A percentile compares a stretch with the other conserved stretches of the same genome.
Conservation (phyloP, 495 filamentous ascomycete genomes). For the Lepidopterella palustris region DNA sequence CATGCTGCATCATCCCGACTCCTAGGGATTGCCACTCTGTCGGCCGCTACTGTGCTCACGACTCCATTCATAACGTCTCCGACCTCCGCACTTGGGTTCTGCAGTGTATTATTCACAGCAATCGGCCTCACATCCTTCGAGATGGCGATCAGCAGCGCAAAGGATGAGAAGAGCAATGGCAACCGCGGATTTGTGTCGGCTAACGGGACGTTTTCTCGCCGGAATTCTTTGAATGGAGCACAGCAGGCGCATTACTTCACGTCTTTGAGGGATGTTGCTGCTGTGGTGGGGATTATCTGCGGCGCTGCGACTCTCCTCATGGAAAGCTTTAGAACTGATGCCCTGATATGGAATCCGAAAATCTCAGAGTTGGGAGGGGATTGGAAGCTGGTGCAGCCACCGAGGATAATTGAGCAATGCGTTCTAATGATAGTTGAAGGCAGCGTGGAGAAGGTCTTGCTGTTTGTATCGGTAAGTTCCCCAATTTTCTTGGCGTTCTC, state of each 20-base stretch:
- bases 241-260: slow-evolving; percentile 21
- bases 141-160: slow-evolving; percentile 10
- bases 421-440: slow-evolving; percentile 13
- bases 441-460: background rate
- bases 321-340: slow-evolving; percentile 25
- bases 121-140: slow-evolving; percentile 25
- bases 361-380: slow-evolving; percentile 7
- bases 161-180: slow-evolving; percentile 13
- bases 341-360: slow-evolving; percentile 17
- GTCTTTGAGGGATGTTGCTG: slow-evolving; percentile 19
- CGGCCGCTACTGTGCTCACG: slow-evolving; percentile 18
- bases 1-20: slow-evolving; percentile 9
- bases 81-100: slow-evolving; percentile 19
- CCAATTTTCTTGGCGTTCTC: slow-evolving; percentile 1
- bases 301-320: slow-evolving; percentile 21
- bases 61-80: slow-evolving; percentile 17
- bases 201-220: slow-evolving; percentile 24
- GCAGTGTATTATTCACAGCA: slow-evolving; percentile 19
- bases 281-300: slow-evolving; percentile 14
- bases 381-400: slow-evolving; percentile 17
- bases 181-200: slow-evolving; percentile 24
- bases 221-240: slow-evolving; percentile 7
- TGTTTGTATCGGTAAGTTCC: slow-evolving; percentile 2
- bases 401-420: slow-evolving; percentile 6
- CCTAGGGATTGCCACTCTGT: slow-evolving; percentile 12